Conservation (phyloP, 2,329 filamentous ascomycete genomes). For the Aspergillus calidoustus region DNA sequence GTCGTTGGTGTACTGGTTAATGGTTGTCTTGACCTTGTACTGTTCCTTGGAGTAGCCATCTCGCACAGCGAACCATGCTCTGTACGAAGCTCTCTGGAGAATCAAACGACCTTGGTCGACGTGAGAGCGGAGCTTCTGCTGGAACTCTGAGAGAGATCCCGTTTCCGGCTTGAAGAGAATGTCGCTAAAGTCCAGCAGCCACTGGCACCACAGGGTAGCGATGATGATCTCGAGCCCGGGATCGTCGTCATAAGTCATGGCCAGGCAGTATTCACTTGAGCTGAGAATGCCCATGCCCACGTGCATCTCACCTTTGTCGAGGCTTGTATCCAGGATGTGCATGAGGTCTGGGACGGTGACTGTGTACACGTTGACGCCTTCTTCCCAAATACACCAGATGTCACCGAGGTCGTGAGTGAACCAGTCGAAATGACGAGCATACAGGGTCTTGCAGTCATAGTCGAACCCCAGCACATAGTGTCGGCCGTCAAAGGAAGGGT, state of each 20-base stretch:
- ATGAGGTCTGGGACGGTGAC: slow-evolving; percentile 28
- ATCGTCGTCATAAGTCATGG: slow-evolving; percentile 25
- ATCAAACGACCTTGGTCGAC: slow-evolving; percentile 32
- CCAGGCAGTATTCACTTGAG: slow-evolving; percentile 26
- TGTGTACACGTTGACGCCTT: slow-evolving; percentile 30
- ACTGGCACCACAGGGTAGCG: slow-evolving; percentile 35
- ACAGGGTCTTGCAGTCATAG: slow-evolving; percentile 24
- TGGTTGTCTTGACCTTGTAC: slow-evolving; percentile 17
- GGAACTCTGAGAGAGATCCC: slow-evolving; percentile 14
- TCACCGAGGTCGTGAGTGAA: slow-evolving; percentile 29
- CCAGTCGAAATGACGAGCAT: slow-evolving; percentile 33
- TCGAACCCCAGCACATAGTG: slow-evolving; percentile 38
- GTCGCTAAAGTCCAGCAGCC: slow-evolving; percentile 34
- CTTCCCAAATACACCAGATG: slow-evolving; percentile 33
- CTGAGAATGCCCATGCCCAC: slow-evolving; percentile 32
- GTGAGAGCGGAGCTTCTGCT: slow-evolving; percentile 18
- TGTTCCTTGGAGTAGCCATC: slow-evolving; percentile 23
- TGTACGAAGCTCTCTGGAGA: slow-evolving; percentile 32
- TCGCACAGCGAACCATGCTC: slow-evolving; percentile 34
- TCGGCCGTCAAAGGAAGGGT: slow-evolving; percentile 22
- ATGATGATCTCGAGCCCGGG: slow-evolving; percentile 40
- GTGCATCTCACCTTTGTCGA: slow-evolving; percentile 22
- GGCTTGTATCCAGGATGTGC: slow-evolving; percentile 27
- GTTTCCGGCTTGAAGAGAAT: slow-evolving; percentile 23
- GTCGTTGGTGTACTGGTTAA: slow-evolving; percentile 28